A percentile compares a stretch with the other conserved stretches of the same genome.
Conservation (phyloP, 1,284 basidiomycete species). For the Naganishia sp. region DNA sequence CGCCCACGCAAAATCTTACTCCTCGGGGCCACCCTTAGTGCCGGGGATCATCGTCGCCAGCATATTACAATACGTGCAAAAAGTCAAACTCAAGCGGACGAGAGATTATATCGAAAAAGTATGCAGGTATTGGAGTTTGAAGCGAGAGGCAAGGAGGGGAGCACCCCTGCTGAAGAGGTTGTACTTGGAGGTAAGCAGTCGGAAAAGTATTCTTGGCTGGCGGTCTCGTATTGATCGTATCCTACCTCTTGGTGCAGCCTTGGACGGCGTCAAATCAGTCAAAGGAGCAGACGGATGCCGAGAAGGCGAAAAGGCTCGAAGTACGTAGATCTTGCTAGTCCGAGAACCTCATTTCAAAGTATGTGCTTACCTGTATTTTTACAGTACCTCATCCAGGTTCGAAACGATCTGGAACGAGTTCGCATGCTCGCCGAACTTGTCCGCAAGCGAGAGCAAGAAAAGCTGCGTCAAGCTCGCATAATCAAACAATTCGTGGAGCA, state of each 20-base stretch:
- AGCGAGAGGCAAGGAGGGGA: slow-evolving; percentile 86
- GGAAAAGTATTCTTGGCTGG: background rate
- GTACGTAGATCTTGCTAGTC: slow-evolving; percentile 53
- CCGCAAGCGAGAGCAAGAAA: slow-evolving; percentile 79
- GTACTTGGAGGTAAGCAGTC: slow-evolving; percentile 70
- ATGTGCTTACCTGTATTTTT: background rate
- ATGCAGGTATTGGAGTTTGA: slow-evolving; percentile 95
- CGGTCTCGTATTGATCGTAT: background rate
- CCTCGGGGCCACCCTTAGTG: slow-evolving; percentile 59
- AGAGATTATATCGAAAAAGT: slow-evolving; percentile 73
- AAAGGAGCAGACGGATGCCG: slow-evolving; percentile 73
- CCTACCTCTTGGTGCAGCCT: slow-evolving; percentile 57
- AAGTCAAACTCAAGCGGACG: slow-evolving; percentile 74
- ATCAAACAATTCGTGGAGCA: slow-evolving; percentile 68
- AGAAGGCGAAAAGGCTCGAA: slow-evolving; percentile 81
- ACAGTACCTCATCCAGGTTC: slow-evolving; percentile 70
- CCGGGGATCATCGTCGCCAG: slow-evolving; percentile 62
- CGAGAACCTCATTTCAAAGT: background rate
- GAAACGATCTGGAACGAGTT: slow-evolving; percentile 75
- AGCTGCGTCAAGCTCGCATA: slow-evolving; percentile 71
- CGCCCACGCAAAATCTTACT: slow-evolving; percentile 60
- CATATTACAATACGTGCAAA: slow-evolving; percentile 74
- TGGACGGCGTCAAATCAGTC: slow-evolving; percentile 81
- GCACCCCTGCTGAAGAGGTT: slow-evolving; percentile 90
- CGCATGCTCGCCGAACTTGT: slow-evolving; percentile 70